Evolutionary conservation across 179 eudicot genomes (phyloP), one percentile per base, ranked within the genome.

Genomic region (Vitellaria paradoxa): DNA sequence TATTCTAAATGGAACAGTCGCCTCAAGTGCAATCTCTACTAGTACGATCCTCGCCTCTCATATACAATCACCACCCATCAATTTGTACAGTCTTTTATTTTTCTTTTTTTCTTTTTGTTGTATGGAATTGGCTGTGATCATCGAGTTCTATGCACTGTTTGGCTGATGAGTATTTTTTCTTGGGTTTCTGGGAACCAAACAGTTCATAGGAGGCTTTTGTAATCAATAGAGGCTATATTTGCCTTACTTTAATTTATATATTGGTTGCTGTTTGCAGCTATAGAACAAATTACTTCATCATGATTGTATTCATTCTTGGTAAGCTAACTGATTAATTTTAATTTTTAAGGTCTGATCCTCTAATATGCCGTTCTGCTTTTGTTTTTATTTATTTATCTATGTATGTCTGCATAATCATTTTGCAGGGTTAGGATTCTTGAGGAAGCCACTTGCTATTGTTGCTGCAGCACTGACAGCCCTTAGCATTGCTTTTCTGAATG

Each of bases 21-120:
- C 81, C 91, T 92, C 88, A 93, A 92, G 87, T 92, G 97, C 89
- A 93, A 92, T 81, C 93, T 92, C 79, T 93, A 93, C 87, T 93
- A 93, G 97, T 93, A 90, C 20, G 86, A 53, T 70, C 72, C 53
- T 64, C 53, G 15, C 15, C 76, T 68, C 49, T 8, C 55, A 30
- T 30, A 30, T 30, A 30, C 37, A 30, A 30, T 30, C 37, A 30
- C 37, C 37, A 30, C 37, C 0, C 57, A 3, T 11, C 2, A 13
- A 13, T 13, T 0, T 4, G 15, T 1, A 20, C 62, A 12, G 0
- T 18, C 7, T 3, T n/a, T 21, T 59, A 13, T 59, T 14, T 59
- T 14, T 3, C 21, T 5, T 15, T 57, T 57, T 61, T 21, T 9
- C 12, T 61, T 61, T 20, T 23, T 20, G 65, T 61, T 61, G 12